phyloP scores from a whole-genome alignment of 805 yeast species.

The Lipomyces orientalis region DNA sequence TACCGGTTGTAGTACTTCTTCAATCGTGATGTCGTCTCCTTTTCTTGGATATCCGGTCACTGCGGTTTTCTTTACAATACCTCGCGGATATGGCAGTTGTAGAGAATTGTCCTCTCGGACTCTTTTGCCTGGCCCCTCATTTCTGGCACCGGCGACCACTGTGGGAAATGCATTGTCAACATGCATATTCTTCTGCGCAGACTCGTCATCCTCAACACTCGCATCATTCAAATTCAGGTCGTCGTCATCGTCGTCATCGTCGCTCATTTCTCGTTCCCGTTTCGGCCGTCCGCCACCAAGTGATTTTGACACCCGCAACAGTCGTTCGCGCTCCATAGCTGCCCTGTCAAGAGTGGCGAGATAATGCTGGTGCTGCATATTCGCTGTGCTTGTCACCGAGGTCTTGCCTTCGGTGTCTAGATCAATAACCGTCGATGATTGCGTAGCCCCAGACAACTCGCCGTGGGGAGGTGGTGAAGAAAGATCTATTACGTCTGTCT shows the following conservation, averaged over 20 bases:
- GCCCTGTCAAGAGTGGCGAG: constrained; percentile 30
- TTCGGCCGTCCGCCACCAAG: constrained; percentile 33
- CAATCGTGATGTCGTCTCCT: constrained; percentile 29
- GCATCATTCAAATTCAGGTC: neutral
- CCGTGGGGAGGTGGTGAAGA: neutral
- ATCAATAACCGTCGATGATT: constrained; percentile 9
- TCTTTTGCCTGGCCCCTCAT: constrained; percentile 7
- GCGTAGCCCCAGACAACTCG: neutral
- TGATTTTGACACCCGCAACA: constrained; percentile 24
- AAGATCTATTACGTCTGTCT: neutral
- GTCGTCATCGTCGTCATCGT: neutral
- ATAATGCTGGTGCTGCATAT: neutral
- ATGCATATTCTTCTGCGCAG: constrained; percentile 11
- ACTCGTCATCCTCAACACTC: constrained; percentile 1
- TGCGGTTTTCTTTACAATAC: constrained; percentile 33
- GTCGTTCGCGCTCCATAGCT: constrained; percentile 34
- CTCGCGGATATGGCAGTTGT: constrained; percentile 24
- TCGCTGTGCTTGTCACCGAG: neutral
- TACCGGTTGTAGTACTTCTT: constrained; percentile 35
- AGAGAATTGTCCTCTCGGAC: constrained; percentile 13
- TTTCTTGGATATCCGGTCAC: constrained; percentile 28
- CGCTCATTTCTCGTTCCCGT: constrained; percentile 18
- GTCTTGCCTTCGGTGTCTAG: neutral
- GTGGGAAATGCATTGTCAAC: neutral
- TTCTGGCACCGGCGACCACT: neutral